Conservation (phyloP, 371 early-diverging fungal genomes). For the Cokeromyces recurvatus region DNA sequence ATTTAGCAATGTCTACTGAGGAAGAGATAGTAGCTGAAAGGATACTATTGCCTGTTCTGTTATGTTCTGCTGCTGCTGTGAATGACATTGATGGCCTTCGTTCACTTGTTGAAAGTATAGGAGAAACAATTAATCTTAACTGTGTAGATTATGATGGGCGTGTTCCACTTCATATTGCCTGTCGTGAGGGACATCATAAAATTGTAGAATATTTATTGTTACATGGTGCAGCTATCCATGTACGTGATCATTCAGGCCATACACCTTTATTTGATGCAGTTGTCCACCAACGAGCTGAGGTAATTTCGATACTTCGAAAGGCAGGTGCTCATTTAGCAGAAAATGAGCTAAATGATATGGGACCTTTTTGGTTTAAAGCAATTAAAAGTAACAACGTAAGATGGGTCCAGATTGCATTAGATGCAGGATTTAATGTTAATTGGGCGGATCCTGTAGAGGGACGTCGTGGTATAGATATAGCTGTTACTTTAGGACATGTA, state of each 20-base stretch:
- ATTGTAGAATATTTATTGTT: slow-evolving; percentile 72
- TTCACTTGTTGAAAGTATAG: slow-evolving; percentile 60
- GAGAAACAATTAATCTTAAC: slow-evolving; percentile 56
- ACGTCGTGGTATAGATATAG: slow-evolving; percentile 36
- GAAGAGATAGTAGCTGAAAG: slow-evolving; percentile 71
- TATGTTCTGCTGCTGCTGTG: slow-evolving; percentile 85
- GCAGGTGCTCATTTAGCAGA: slow-evolving; percentile 92
- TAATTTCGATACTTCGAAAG: slow-evolving; percentile 61
- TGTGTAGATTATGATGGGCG: slow-evolving; percentile 87
- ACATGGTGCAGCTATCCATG: slow-evolving; percentile 90
- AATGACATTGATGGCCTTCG: slow-evolving; percentile 80
- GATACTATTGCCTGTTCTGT: slow-evolving; percentile 75
- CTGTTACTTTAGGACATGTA: slow-evolving; percentile 29
- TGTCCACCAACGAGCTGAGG: slow-evolving; percentile 50
- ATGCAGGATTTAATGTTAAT: slow-evolving; percentile 41
- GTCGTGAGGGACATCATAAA: slow-evolving; percentile 67
- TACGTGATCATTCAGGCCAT: slow-evolving; percentile 84
- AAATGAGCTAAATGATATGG: slow-evolving; percentile 68
- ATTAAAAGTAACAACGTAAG: slow-evolving; percentile 30
- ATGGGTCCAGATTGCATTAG: slow-evolving; percentile 29
- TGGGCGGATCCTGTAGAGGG: slow-evolving; percentile 42
- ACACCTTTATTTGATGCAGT: slow-evolving; percentile 88
- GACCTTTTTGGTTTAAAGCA: slow-evolving; percentile 39
- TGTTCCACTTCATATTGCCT: slow-evolving; percentile 85
- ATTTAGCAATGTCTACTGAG: slow-evolving; percentile 34